A percentile compares a stretch with the other conserved stretches of the same genome.
Evolutionary conservation across 176 grass and related monocot species (phyloP).

Genomic region (Chloris gayana): DNA sequence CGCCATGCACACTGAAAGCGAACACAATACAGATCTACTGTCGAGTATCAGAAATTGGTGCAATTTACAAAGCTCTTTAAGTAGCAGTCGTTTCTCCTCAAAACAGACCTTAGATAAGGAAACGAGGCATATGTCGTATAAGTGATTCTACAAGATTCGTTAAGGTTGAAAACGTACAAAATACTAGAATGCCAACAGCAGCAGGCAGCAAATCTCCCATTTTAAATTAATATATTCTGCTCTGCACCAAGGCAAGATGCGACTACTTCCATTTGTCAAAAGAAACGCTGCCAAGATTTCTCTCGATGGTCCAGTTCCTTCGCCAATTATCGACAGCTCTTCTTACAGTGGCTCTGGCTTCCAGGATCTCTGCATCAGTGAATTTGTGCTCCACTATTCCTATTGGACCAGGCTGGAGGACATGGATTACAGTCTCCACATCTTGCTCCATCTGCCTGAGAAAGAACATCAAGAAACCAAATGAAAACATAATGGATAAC

Average conservation of each 20-base stretch:
- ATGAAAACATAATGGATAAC: neutral
- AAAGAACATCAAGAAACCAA: constrained; percentile 6
- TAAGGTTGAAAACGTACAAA: neutral
- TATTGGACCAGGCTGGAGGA: constrained; percentile 79
- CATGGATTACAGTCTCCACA: constrained; percentile 83
- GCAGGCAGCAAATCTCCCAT: neutral
- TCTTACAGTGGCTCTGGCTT: constrained; percentile 59
- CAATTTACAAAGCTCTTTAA: neutral
- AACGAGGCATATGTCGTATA: neutral
- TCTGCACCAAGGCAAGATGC: neutral
- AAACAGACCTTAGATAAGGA: neutral
- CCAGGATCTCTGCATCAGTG: constrained; percentile 56
- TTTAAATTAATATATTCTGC: neutral
- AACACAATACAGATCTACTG: neutral
- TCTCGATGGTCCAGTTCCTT: constrained; percentile 52
- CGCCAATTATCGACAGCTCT: constrained; percentile 69
- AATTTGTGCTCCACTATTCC: constrained; percentile 91
- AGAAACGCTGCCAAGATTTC: constrained; percentile 25
- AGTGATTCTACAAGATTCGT: too few relatives aligned
- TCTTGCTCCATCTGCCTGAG: constrained; percentile 86
- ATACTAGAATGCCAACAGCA: constrained; percentile 4
- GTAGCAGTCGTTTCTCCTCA: too few relatives aligned
- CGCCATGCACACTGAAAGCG: too few relatives aligned
- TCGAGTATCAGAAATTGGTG: neutral
- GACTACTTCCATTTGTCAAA: constrained; percentile 33